A percentile compares a stretch with the other conserved stretches of the same genome.
phyloP scores from a whole-genome alignment of 139 green algal species.

The Micromonas pusilla region DNA sequence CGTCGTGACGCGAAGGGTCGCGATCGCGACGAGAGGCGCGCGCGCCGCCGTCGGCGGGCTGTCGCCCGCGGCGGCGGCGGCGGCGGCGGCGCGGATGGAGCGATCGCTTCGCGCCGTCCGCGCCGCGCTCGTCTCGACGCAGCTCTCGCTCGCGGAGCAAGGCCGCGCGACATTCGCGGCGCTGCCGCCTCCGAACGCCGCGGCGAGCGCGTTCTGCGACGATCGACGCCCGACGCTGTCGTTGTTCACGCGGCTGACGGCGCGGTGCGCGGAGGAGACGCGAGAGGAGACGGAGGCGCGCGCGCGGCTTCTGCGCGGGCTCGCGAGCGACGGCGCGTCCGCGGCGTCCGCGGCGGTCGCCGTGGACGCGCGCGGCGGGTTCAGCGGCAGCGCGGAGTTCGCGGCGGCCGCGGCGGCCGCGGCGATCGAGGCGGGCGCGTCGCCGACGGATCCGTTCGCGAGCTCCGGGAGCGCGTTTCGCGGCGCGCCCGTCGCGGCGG shows the following conservation, averaged over 20 bases:
- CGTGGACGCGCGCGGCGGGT: neutral
- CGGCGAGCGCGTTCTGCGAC: neutral
- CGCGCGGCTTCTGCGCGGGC: neutral
- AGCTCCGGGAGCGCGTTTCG: neutral
- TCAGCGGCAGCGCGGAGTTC: neutral
- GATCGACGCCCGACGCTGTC: neutral
- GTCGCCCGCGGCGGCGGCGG: too few species aligned
- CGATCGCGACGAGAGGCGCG: too few species aligned
- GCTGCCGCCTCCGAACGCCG: neutral
- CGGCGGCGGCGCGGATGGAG: neutral
- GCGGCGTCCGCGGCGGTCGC: neutral
- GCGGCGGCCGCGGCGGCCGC: too few species aligned
- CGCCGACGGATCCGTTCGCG: too few species aligned
- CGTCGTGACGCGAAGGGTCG: neutral
- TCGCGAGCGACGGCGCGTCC: neutral
- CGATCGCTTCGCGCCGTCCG: neutral
- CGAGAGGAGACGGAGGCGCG: neutral
- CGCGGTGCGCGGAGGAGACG: neutral
- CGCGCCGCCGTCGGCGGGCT: too few species aligned
- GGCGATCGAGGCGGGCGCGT: too few species aligned
- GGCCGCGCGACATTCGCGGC: neutral
- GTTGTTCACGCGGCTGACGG: neutral
- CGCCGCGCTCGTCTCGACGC: neutral
- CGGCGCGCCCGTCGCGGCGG: too few species aligned
- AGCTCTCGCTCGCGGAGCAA: slow-evolving; percentile 1